These are phyloP conservation scores for Brassica napus DNA, from an alignment of 345 rosid genomes.

Conservation along the genomic window Da-Ae NC_063445.1:53914501-53915000, in stretches of 20 bases:
- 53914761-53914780: conserved; percentile 71
- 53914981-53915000: conserved; percentile 12
- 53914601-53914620: neutral
- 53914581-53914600: neutral
- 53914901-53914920: conserved; percentile 90
- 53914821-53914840: conserved; percentile 88
- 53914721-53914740: conserved; percentile 75
- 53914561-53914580: neutral
- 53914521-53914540: neutral
- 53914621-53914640: neutral
- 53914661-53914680: neutral
- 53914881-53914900: conserved; percentile 81
- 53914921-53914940: too few relatives aligned
- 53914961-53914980: too few relatives aligned
- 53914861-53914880: conserved; percentile 86
- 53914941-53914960: too few relatives aligned
- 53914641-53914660: neutral
- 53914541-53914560: neutral
- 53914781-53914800: conserved; percentile 61
- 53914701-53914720: conserved; percentile 94
- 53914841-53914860: conserved; percentile 86
- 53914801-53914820: conserved; percentile 74
- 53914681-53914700: conserved; percentile 6
- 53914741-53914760: conserved; percentile 78
- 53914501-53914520: neutral